phyloP scores from a whole-genome alignment of 495 filamentous ascomycete species.

The Geoglossum glabrum region DNA sequence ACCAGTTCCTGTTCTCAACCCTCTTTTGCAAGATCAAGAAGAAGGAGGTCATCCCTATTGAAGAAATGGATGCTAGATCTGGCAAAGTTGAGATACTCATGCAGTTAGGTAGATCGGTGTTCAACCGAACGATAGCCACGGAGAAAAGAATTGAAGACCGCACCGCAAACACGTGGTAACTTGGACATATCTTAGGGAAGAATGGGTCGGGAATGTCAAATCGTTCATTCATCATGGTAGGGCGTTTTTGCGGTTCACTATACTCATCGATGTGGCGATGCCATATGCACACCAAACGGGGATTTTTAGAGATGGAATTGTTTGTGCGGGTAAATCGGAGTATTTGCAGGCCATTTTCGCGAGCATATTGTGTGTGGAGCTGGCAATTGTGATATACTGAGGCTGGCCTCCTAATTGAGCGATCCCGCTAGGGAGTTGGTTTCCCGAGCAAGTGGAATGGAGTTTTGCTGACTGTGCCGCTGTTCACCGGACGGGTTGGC shows the following conservation, averaged over 20 bases:
- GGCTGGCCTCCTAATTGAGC: neutral
- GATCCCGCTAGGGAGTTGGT: too few species aligned
- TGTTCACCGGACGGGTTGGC: too few species aligned
- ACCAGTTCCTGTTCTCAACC: constrained; percentile 85
- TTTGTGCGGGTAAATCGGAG: neutral
- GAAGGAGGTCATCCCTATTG: constrained; percentile 30
- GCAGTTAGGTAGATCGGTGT: constrained; percentile 25
- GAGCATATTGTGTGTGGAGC: neutral
- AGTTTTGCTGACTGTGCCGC: too few species aligned
- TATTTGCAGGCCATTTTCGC: neutral
- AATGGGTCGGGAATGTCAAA: neutral
- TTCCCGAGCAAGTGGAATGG: too few species aligned
- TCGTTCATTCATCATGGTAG: too few species aligned
- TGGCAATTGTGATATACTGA: neutral
- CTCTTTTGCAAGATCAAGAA: constrained; percentile 75
- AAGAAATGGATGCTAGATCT: constrained; percentile 29
- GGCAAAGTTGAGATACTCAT: constrained; percentile 24
- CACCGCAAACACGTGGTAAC: neutral
- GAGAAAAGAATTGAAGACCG: constrained; percentile 5
- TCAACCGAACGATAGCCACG: constrained; percentile 15
- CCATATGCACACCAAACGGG: neutral
- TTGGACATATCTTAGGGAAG: neutral
- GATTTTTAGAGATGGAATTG: neutral
- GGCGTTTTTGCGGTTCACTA: neutral
- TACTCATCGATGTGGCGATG: neutral